phyloP scores from a whole-genome alignment of 768 basidiomycete genomes.

The Cyclocybe aegerita region DNA sequence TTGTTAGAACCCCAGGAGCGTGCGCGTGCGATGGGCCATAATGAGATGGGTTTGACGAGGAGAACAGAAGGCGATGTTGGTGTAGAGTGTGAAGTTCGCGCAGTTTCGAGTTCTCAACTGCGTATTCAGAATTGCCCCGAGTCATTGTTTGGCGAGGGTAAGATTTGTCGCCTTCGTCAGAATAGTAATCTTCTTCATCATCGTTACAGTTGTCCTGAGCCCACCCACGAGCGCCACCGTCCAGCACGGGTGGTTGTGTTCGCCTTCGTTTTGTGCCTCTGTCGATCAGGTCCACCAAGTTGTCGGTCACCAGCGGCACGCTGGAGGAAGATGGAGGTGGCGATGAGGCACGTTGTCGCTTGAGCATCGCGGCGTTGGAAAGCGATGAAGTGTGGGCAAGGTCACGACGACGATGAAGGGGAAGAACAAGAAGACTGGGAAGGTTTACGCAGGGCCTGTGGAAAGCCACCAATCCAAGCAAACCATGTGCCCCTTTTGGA shows the following conservation, averaged over 20 bases:
- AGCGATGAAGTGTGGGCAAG: neutral
- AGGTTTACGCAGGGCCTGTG: neutral
- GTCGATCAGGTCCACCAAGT: slow-evolving; percentile 23
- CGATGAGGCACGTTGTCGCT: slow-evolving; percentile 46
- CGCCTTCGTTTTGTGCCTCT: slow-evolving; percentile 54
- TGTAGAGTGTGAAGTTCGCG: slow-evolving; percentile 70
- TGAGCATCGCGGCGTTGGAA: slow-evolving; percentile 38
- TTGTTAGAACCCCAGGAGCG: too few species aligned
- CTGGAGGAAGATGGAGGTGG: slow-evolving; percentile 32
- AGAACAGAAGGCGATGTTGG: slow-evolving; percentile 58
- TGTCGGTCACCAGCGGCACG: slow-evolving; percentile 26
- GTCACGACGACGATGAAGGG: neutral
- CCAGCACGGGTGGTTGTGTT: slow-evolving; percentile 48
- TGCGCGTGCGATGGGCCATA: neutral
- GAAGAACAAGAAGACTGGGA: neutral
- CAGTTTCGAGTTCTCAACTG: slow-evolving; percentile 60
- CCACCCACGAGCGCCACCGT: slow-evolving; percentile 54
- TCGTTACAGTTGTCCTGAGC: slow-evolving; percentile 29
- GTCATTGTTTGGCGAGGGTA: slow-evolving; percentile 9
- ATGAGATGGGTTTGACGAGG: slow-evolving; percentile 18
- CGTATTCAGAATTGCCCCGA: slow-evolving; percentile 45
- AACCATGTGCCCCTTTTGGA: neutral
- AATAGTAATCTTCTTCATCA: slow-evolving; percentile 28
- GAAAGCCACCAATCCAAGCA: neutral
- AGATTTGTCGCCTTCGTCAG: slow-evolving; percentile 21